Evolutionary conservation across 164 flowering plant genomes (phyloP).

Genomic region (Umbilicus rupestris): DNA sequence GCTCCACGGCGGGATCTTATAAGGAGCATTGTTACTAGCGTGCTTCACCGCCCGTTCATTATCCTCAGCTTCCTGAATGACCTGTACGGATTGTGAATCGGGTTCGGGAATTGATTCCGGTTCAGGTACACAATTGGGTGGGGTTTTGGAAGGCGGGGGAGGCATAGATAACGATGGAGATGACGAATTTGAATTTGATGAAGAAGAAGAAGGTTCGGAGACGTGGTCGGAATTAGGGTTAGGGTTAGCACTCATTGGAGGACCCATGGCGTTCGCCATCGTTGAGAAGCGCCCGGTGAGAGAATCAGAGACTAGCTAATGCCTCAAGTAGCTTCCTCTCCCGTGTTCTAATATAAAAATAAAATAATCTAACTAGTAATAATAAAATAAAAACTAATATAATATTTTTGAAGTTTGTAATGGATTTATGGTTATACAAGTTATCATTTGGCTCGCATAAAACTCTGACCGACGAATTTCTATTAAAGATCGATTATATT

Average conservation of each 20-base stretch:
- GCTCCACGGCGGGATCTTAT: conserved; percentile 82
- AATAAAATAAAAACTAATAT: no score
- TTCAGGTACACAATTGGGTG: neutral
- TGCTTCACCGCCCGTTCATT: neutral
- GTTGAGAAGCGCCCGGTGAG: no score
- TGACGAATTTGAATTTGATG: no score
- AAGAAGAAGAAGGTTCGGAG: neutral
- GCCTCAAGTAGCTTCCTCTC: no score
- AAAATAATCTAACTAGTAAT: no score
- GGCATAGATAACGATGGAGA: neutral
- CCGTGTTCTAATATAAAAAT: no score
- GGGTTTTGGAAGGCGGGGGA: conserved; percentile 11
- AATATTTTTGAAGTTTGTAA: no score
- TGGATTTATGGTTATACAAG: no score
- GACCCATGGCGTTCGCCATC: conserved; percentile 54
- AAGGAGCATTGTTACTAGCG: conserved; percentile 36
- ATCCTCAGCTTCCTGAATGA: neutral
- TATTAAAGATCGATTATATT: no score
- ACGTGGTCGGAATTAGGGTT: conserved; percentile 7
- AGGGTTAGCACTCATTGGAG: conserved; percentile 23
- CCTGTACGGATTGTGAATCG: neutral
- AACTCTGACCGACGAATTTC: no score
- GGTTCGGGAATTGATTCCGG: neutral
- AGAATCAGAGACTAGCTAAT: no score
- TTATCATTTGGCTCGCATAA: no score